These are phyloP conservation scores for Penicillium janthinellum DNA, from an alignment of 2,329 filamentous ascomycete species.

Conservation along the genomic window DNA sequence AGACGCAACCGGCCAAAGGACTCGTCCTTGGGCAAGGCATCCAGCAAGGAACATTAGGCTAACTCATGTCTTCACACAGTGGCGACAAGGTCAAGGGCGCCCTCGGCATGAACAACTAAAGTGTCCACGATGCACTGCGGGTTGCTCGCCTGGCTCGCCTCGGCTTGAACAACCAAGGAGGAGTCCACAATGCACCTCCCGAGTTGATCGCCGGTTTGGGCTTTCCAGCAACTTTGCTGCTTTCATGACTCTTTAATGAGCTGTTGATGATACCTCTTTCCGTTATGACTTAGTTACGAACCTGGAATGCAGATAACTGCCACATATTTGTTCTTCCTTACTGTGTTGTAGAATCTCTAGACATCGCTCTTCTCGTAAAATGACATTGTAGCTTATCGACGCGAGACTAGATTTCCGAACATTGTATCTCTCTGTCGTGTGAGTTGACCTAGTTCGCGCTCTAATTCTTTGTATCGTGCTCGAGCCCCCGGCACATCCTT, in stretches of 20 bases:
- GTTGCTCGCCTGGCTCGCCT: neutral
- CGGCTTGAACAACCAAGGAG: too few species aligned
- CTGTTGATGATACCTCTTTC: conserved; percentile 31
- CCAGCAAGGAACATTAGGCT: neutral
- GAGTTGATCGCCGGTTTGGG: neutral
- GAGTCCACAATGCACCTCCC: neutral
- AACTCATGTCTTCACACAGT: conserved; percentile 29
- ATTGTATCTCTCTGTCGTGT: conserved; percentile 68
- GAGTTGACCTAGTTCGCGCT: conserved; percentile 63
- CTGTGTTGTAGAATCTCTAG: neutral
- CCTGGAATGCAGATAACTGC: neutral
- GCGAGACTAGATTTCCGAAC: conserved; percentile 71
- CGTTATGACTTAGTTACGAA: conserved; percentile 6
- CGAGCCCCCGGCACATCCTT: conserved; percentile 69
- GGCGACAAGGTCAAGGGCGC: conserved; percentile 49
- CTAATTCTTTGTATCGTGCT: conserved; percentile 67
- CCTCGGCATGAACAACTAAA: conserved; percentile 41
- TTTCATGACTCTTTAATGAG: conserved; percentile 23
- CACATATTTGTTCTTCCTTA: neutral
- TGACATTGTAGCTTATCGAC: neutral
- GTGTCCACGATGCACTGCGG: neutral
- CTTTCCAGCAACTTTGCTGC: conserved; percentile 6
- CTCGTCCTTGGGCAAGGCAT: neutral
- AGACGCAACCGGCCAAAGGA: rapidly evolving
- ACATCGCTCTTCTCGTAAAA: neutral